These are phyloP conservation scores for Stemphylium vesicarium DNA, from an alignment of 2,329 filamentous ascomycete genomes.

Conservation along the genomic window DNA sequence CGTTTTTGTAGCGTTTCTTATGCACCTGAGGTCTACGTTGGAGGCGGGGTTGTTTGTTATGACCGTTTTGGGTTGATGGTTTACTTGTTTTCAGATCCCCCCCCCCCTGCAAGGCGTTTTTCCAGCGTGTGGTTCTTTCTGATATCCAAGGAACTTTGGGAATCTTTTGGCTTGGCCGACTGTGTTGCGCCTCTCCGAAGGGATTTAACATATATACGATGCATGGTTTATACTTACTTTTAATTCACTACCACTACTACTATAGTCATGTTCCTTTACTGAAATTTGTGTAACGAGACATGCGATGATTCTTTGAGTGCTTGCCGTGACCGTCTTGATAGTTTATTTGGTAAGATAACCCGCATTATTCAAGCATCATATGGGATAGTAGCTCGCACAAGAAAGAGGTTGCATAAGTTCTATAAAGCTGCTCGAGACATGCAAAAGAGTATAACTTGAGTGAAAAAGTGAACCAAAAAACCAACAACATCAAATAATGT, in stretches of 20 bases:
- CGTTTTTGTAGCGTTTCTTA: slow-evolving; percentile 35
- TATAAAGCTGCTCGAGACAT: too few species aligned
- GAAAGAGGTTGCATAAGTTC: too few species aligned
- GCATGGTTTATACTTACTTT: background rate
- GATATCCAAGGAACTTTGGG: slow-evolving; percentile 5
- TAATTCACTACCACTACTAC: background rate
- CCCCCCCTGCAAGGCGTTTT: background rate
- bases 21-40: background rate
- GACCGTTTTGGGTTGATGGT: background rate
- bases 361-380: too few species aligned
- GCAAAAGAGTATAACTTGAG: too few species aligned
- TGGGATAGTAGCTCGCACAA: too few species aligned
- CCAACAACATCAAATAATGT: too few species aligned
- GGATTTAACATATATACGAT: background rate
- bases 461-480: too few species aligned
- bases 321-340: too few species aligned
- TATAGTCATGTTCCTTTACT: background rate
- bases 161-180: background rate
- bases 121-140: background rate
- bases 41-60: background rate
- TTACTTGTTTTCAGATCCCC: background rate
- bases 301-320: too few species aligned
- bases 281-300: too few species aligned
- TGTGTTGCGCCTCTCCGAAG: background rate
- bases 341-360: too few species aligned